These are phyloP conservation scores for Aspergillus conjunctus DNA, from an alignment of 495 filamentous ascomycete genomes.

Conservation along the genomic window DNA sequence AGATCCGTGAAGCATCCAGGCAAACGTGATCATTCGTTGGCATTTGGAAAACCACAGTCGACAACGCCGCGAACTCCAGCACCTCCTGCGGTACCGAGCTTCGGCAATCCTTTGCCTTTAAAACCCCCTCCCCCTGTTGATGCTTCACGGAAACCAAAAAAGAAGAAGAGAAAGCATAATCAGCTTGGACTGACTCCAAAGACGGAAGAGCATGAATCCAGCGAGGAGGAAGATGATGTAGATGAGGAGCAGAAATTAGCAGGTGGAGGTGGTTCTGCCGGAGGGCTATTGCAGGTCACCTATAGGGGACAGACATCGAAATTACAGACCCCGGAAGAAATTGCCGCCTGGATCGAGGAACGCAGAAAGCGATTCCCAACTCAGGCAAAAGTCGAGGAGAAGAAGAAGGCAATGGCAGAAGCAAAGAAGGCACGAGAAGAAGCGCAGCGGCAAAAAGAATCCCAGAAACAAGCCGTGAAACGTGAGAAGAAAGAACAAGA, in stretches of 20 bases:
- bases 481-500: constrained; percentile 33
- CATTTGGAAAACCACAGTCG: constrained; percentile 46
- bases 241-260: constrained; percentile 65
- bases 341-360: constrained; percentile 79
- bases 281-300: constrained; percentile 44
- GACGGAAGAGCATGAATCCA: constrained; percentile 70
- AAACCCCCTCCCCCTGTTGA: constrained; percentile 59
- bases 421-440: constrained; percentile 44
- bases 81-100: constrained; percentile 63
- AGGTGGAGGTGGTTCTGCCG: constrained; percentile 27
- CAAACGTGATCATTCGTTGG: constrained; percentile 46
- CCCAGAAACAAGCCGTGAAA: constrained; percentile 34
- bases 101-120: constrained; percentile 59
- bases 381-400: constrained; percentile 57
- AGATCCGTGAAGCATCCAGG: constrained; percentile 37
- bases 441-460: constrained; percentile 28
- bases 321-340: constrained; percentile 62
- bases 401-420: constrained; percentile 47
- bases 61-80: constrained; percentile 46
- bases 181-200: constrained; percentile 79
- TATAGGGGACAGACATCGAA: constrained; percentile 46
- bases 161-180: constrained; percentile 78
- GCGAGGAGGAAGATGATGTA: constrained; percentile 69
- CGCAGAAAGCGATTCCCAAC: constrained; percentile 79
- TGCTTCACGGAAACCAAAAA: constrained; percentile 55